Percentiles rank a stretch among this genome's conserved stretches.
Conservation (phyloP, 2,329 filamentous ascomycete species). For the Neurospora sp. region DNA sequence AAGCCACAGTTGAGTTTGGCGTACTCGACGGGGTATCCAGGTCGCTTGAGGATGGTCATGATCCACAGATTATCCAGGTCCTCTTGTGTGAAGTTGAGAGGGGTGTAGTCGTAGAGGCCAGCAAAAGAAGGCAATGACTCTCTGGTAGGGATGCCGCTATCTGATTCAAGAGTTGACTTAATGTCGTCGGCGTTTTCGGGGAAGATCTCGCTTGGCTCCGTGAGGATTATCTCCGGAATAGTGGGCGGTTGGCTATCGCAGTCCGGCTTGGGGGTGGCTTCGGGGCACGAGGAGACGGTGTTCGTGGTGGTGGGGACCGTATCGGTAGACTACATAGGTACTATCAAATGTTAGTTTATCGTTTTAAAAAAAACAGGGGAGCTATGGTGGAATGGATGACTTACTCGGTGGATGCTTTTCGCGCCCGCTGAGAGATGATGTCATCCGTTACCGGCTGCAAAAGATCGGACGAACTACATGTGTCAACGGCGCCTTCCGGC, state of each 20-base stretch:
- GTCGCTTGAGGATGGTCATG: not conserved
- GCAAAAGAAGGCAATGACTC: fast-evolving
- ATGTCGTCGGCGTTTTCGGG: not conserved
- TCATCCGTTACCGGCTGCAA: not conserved
- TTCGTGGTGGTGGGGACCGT: not conserved
- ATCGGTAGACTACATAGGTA: not conserved
- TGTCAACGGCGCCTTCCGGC: not conserved
- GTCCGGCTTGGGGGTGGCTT: not conserved
- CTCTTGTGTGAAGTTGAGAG: not conserved
- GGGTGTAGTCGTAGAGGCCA: not conserved
- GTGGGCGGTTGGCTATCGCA: not conserved
- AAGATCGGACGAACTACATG: not conserved
- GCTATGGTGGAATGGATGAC: not conserved
- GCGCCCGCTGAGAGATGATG: not conserved
- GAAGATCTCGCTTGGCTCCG: not conserved
- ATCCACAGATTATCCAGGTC: not conserved
- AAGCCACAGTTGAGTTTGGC: not conserved
- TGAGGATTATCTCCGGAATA: not conserved
- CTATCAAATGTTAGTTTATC: not conserved
- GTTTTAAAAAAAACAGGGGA: not conserved
- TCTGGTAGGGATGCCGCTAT: not conserved
- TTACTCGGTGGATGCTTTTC: not conserved
- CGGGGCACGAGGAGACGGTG: not conserved
- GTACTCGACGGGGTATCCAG: not conserved
- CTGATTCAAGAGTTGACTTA: too few relatives aligned